phyloP scores from a whole-genome alignment of 2,329 filamentous ascomycete genomes.

The Diaporthe sp. region DNA sequence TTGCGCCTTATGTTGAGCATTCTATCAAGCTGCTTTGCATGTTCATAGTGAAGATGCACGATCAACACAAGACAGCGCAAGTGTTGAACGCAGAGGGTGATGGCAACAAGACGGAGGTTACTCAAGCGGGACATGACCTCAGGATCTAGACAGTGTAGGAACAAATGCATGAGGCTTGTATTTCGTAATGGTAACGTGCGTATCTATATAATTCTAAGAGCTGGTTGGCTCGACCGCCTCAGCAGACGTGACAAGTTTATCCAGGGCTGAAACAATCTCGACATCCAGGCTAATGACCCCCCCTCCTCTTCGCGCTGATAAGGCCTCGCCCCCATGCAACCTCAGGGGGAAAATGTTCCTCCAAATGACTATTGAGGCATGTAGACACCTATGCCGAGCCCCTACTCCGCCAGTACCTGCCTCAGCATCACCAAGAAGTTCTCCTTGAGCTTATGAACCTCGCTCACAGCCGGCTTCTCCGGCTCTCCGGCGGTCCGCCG shows the following conservation, averaged over 20 bases:
- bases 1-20: neutral
- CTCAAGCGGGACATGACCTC: neutral
- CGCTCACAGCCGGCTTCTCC: slow-evolving; percentile 79
- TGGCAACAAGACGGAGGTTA: neutral
- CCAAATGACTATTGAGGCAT: neutral
- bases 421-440: slow-evolving; percentile 86
- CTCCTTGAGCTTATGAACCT: slow-evolving; percentile 83
- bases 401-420: slow-evolving; percentile 79
- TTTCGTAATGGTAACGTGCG: neutral
- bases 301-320: neutral
- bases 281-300: neutral
- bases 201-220: slow-evolving; percentile 18
- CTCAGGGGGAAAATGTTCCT: neutral
- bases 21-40: neutral
- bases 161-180: neutral
- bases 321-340: too few species aligned
- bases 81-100: too few species aligned
- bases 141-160: too few species aligned
- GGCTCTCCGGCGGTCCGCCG: slow-evolving; percentile 86
- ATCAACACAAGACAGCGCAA: neutral
- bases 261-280: neutral
- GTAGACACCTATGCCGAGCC: neutral
- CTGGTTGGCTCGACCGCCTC: neutral
- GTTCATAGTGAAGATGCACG: neutral
- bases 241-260: neutral